A percentile compares a stretch with the other conserved stretches of the same genome.
Conservation (phyloP, 2,329 filamentous ascomycete species). For the Dothideomycetidae sp. region DNA sequence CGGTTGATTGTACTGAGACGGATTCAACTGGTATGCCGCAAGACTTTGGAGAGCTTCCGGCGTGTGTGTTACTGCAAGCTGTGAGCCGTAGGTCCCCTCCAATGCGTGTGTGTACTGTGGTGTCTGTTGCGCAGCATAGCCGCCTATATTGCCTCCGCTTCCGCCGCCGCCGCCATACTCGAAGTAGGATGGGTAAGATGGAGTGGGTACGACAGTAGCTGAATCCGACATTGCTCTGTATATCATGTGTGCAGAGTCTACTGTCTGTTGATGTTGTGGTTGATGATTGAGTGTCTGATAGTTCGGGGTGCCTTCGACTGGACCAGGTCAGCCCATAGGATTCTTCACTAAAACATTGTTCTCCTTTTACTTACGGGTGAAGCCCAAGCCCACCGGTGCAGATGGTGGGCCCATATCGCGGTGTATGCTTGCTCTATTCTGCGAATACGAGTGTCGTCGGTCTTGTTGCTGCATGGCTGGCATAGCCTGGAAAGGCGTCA, state of each 20-base stretch:
- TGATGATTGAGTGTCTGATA: slow-evolving; percentile 11
- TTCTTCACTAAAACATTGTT: not conserved
- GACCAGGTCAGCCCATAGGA: slow-evolving; percentile 12
- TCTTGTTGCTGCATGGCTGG: not conserved
- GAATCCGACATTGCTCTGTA: slow-evolving; percentile 1
- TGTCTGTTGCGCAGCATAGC: slow-evolving; percentile 15
- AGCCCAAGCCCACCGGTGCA: slow-evolving; percentile 19
- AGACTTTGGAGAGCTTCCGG: no score
- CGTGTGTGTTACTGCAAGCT: no score
- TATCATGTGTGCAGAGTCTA: not conserved
- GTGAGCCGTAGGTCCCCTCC: not conserved
- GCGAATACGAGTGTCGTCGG: not conserved
- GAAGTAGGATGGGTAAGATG: slow-evolving; percentile 17
- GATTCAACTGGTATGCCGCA: no score
- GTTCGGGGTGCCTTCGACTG: slow-evolving; percentile 10
- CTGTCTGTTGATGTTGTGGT: slow-evolving; percentile 4
- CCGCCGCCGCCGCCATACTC: slow-evolving; percentile 6
- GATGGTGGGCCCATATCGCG: slow-evolving; percentile 12
- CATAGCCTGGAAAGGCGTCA: slow-evolving; percentile 20
- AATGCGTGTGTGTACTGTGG: slow-evolving; percentile 15
- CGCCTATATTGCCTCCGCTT: slow-evolving; percentile 8
- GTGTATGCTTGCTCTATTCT: slow-evolving; percentile 6
- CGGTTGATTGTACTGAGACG: no score
- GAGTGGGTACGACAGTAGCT: slow-evolving; percentile 7
- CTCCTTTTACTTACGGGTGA: slow-evolving; percentile 20